A percentile compares a stretch with the other conserved stretches of the same genome.
Conservation (phyloP, 768 basidiomycete species). For the Gloeophyllum trabeum region DNA sequence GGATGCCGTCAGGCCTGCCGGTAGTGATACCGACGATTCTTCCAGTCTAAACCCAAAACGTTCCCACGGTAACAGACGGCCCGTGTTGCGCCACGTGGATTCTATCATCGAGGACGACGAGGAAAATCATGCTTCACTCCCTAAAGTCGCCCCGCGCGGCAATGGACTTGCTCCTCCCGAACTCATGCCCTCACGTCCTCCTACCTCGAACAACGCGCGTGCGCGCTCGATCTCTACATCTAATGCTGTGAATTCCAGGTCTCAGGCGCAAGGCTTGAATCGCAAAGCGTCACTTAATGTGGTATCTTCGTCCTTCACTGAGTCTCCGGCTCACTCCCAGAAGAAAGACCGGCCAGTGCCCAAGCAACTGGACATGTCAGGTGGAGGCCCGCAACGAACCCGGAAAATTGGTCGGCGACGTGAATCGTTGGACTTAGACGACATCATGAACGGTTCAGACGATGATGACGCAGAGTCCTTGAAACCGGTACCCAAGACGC, state of each 20-base stretch:
- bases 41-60: neutral
- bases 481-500: conserved; percentile 3
- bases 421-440: conserved; percentile 68
- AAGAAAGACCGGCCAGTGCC: neutral
- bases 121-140: conserved; percentile 26
- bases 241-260: conserved; percentile 10
- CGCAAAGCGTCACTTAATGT: neutral
- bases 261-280: conserved; percentile 4
- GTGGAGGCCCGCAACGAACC: conserved; percentile 31
- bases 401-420: conserved; percentile 42
- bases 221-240: conserved; percentile 13
- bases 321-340: too few species aligned
- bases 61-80: conserved; percentile 16
- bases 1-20: conserved; percentile 4
- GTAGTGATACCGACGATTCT: conserved; percentile 6
- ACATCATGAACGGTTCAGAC: conserved; percentile 61
- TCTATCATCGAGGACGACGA: conserved; percentile 58
- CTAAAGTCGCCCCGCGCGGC: neutral
- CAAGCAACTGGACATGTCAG: neutral
- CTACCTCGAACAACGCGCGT: conserved; percentile 2
- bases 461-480: conserved; percentile 32
- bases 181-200: neutral
- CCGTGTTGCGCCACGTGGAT: conserved; percentile 44
- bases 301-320: neutral
- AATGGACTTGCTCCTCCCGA: neutral